A percentile compares a stretch with the other conserved stretches of the same genome.
Conservation (phyloP, 2,329 filamentous ascomycete genomes). For the Sclerotinia trifoliorum region DNA sequence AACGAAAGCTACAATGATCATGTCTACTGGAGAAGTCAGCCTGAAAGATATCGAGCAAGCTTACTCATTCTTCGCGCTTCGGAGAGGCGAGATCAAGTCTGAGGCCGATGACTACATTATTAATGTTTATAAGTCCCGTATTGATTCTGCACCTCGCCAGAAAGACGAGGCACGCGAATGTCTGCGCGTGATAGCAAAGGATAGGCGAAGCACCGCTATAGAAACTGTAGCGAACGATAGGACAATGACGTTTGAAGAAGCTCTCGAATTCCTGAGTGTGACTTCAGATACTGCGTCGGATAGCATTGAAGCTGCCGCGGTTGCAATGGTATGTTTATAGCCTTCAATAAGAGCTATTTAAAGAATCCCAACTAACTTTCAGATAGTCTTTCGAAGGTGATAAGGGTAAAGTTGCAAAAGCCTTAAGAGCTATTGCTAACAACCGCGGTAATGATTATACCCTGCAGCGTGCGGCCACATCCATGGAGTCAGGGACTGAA, state of each 20-base stretch:
- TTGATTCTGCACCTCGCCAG: conserved; percentile 53
- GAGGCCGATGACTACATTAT: conserved; percentile 59
- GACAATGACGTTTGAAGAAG: conserved; percentile 61
- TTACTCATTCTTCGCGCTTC: conserved; percentile 58
- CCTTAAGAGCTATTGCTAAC: conserved; percentile 38
- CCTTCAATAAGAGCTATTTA: no score
- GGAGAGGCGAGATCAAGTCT: conserved; percentile 43
- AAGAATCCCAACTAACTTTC: conserved; percentile 16
- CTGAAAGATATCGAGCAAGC: conserved; percentile 56
- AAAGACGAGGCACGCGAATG: conserved; percentile 56
- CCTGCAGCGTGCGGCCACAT: conserved; percentile 35
- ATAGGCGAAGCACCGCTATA: conserved; percentile 57
- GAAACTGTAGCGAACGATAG: conserved; percentile 55
- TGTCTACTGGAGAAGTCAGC: conserved; percentile 57
- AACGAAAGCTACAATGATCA: conserved; percentile 55
- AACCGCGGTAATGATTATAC: conserved; percentile 32
- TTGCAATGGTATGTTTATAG: conserved; percentile 36
- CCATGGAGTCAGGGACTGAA: conserved; percentile 35
- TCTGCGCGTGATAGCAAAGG: conserved; percentile 59
- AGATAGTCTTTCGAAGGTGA: conserved; percentile 36
- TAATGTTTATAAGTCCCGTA: conserved; percentile 57
- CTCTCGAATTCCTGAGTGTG: conserved; percentile 58
- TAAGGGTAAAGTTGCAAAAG: conserved; percentile 36
- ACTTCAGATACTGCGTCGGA: conserved; percentile 36
- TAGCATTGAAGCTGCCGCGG: conserved; percentile 38